Evolutionary conservation across 176 grass and related monocot species (phyloP).

Genomic region (Bothriochloa decipiens): DNA sequence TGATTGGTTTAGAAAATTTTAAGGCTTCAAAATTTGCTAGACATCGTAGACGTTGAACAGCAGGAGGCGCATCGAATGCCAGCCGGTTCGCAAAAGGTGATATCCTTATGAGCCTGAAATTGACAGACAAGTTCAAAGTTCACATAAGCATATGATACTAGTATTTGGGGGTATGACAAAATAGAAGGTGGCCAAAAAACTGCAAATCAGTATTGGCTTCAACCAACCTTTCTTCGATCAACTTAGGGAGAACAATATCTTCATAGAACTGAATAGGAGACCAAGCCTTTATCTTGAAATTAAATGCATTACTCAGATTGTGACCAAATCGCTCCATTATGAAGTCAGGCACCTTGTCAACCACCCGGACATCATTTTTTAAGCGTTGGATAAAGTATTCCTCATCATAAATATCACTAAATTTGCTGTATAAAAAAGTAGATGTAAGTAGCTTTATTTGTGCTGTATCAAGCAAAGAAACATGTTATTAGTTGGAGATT

Average conservation of each 20-base stretch:
- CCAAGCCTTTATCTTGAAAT: constrained; percentile 99
- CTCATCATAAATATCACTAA: constrained; percentile 93
- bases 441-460: constrained; percentile 17
- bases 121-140: constrained; percentile 9
- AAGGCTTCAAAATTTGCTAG: constrained; percentile 97
- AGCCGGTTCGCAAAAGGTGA: constrained; percentile 95
- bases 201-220: constrained; percentile 30
- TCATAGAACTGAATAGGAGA: constrained; percentile 83
- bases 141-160: neutral
- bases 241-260: constrained; percentile 84
- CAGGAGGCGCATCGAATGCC: constrained; percentile 83
- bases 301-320: constrained; percentile 95
- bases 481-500: neutral
- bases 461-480: neutral
- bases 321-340: constrained; percentile 91
- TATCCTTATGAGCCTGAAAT: constrained; percentile 89
- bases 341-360: constrained; percentile 85
- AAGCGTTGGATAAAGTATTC: constrained; percentile 77
- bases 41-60: constrained; percentile 89
- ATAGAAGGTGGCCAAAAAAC: constrained; percentile 13
- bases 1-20: constrained; percentile 86
- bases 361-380: constrained; percentile 85
- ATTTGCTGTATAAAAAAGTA: constrained; percentile 75
- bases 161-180: constrained; percentile 21
- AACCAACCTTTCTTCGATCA: constrained; percentile 89